phyloP scores from a whole-genome alignment of 768 basidiomycete genomes.

The Cubamyces lactineus region DNA sequence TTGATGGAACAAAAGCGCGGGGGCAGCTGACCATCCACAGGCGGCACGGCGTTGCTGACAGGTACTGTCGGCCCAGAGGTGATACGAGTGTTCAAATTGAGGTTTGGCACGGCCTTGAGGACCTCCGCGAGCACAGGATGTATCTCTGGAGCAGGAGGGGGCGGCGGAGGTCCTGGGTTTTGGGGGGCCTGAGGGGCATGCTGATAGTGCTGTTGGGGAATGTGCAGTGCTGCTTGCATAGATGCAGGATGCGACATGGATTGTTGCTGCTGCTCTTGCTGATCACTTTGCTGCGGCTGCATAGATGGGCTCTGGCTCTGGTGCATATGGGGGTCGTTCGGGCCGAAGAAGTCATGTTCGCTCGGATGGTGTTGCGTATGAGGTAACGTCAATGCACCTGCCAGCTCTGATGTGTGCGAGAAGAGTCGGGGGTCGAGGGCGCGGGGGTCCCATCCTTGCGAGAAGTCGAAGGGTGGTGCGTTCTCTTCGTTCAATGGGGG shows the following conservation, averaged over 20 bases:
- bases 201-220: background rate
- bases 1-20: conserved; percentile 55
- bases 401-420: conserved; percentile 46
- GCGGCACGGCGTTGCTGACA: background rate
- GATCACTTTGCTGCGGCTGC: background rate
- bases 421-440: conserved; percentile 39
- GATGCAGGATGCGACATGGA: background rate
- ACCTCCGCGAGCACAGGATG: conserved; percentile 15
- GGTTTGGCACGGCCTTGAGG: conserved; percentile 16
- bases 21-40: conserved; percentile 22
- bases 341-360: background rate
- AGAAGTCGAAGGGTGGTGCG: conserved; percentile 17
- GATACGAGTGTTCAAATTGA: conserved; percentile 20
- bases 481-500: background rate
- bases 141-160: conserved; percentile 14
- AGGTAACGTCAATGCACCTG: conserved; percentile 50
- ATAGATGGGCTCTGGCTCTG: too few relatives aligned
- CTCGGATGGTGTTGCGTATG: conserved; percentile 7
- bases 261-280: background rate
- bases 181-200: background rate
- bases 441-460: conserved; percentile 27
- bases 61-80: conserved; percentile 25
- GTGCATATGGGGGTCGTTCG: background rate
- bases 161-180: conserved; percentile 10
- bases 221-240: background rate